Conservation (phyloP, 139 green algal species). For the Picochlorum sp. region DNA sequence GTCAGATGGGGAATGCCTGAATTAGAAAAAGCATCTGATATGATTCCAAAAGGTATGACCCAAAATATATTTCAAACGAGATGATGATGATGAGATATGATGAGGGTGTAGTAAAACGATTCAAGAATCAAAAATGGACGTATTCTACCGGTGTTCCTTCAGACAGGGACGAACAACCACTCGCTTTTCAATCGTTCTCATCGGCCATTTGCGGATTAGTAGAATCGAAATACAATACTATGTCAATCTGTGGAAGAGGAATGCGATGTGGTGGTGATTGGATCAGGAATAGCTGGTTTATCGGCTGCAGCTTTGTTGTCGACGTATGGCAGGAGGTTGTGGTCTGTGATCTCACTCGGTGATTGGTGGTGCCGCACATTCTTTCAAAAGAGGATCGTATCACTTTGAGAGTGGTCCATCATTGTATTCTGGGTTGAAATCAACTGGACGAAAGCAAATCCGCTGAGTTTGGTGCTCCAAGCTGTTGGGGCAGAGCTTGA, state of each 20-base stretch:
- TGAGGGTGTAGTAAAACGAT: too few relatives aligned
- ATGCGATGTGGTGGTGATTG: conserved; percentile 66
- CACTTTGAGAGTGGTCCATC: conserved; percentile 84
- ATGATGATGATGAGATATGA: conserved; percentile 22
- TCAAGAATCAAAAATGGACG: too few relatives aligned
- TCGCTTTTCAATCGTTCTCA: too few relatives aligned
- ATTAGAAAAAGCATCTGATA: conserved; percentile 47
- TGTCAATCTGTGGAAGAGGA: conserved; percentile 10
- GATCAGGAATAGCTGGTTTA: conserved; percentile 49
- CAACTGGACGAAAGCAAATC: conserved; percentile 55
- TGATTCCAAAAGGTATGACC: conserved; percentile 48
- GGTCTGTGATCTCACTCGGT: conserved; percentile 66
- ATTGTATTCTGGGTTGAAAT: conserved; percentile 60
- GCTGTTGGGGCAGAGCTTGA: conserved; percentile 74
- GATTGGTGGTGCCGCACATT: conserved; percentile 78
- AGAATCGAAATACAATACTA: too few relatives aligned
- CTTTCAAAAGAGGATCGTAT: conserved; percentile 62
- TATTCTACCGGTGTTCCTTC: too few relatives aligned
- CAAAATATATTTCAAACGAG: conserved; percentile 90
- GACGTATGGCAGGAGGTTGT: conserved; percentile 64
- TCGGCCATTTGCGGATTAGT: too few relatives aligned
- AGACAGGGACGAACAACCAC: too few relatives aligned
- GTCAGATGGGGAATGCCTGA: conserved; percentile 50
- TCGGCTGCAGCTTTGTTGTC: conserved; percentile 69
- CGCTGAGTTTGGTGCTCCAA: conserved; percentile 67